A percentile compares a stretch with the other conserved stretches of the same genome.
Conservation (phyloP, 2,329 filamentous ascomycete genomes). For the Colletotrichum australisinense region DNA sequence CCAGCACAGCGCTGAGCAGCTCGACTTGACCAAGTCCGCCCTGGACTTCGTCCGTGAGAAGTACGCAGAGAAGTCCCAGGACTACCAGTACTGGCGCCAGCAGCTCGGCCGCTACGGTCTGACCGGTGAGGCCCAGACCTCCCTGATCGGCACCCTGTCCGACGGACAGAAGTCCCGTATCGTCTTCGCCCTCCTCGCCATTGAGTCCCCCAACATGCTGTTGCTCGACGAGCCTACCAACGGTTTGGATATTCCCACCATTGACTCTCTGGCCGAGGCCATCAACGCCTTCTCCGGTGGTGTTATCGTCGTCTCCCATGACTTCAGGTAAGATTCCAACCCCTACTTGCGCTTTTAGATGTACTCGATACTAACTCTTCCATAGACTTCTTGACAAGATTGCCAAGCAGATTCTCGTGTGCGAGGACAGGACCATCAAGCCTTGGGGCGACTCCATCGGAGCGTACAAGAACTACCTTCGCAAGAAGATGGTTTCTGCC, state of each 20-base stretch:
- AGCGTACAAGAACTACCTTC: constrained; percentile 97
- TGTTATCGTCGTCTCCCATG: constrained; percentile 98
- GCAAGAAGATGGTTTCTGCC: constrained; percentile 96
- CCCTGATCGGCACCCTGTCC: constrained; percentile 96
- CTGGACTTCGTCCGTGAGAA: constrained; percentile 98
- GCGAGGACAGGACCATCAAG: constrained; percentile 95
- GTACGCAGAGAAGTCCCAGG: constrained; percentile 88
- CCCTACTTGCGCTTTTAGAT: not conserved
- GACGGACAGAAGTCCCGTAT: constrained; percentile 99
- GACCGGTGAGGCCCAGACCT: constrained; percentile 92
- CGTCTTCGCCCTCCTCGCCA: constrained; percentile 95
- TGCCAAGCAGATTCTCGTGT: constrained; percentile 99
- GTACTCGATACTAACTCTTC: constrained; percentile 35
- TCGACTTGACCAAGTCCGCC: constrained; percentile 96
- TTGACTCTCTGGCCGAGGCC: constrained; percentile 95
- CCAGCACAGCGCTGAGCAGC: constrained; percentile 98
- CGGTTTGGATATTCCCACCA: constrained; percentile 98
- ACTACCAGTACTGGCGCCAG: constrained; percentile 99
- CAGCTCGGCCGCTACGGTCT: constrained; percentile 96
- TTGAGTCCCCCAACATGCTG: constrained; percentile 97
- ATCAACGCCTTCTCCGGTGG: constrained; percentile 97
- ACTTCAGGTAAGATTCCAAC: constrained; percentile 81
- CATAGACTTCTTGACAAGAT: constrained; percentile 96
- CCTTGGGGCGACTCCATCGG: constrained; percentile 90
- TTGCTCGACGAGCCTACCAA: constrained; percentile 98